Evolutionary conservation across 768 basidiomycete species (phyloP).

Genomic region (Hirschioporus abietinus): DNA sequence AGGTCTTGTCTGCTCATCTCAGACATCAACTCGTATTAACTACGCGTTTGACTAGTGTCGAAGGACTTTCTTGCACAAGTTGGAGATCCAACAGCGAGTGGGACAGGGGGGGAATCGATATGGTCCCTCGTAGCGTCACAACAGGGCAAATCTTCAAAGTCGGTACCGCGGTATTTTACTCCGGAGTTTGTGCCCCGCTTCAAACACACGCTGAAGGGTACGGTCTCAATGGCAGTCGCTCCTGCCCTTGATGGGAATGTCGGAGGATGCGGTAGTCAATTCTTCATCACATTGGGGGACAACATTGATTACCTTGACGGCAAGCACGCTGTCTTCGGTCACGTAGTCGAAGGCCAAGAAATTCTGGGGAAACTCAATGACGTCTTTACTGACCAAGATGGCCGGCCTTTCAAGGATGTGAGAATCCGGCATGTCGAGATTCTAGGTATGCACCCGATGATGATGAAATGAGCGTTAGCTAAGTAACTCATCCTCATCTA

Average conservation of each 20-base stretch:
- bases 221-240: constrained; percentile 96
- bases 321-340: constrained; percentile 90
- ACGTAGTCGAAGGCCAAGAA: constrained; percentile 91
- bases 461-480: neutral
- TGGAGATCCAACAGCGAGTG: constrained; percentile 95
- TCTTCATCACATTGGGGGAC: constrained; percentile 91
- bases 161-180: constrained; percentile 73
- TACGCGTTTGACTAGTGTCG: constrained; percentile 54
- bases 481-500: constrained; percentile 5
- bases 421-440: constrained; percentile 94
- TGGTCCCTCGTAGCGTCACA: constrained; percentile 68
- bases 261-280: constrained; percentile 91
- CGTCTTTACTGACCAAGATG: constrained; percentile 81
- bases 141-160: constrained; percentile 19
- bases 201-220: constrained; percentile 82
- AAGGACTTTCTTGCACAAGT: constrained; percentile 96
- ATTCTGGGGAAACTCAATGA: constrained; percentile 92
- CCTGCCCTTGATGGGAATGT: constrained; percentile 62
- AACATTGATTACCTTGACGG: constrained; percentile 95
- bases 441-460: constrained; percentile 54
- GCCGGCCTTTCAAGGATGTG: constrained; percentile 89
- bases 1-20: constrained; percentile 21
- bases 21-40: constrained; percentile 5
- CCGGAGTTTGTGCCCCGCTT: constrained; percentile 77
- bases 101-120: constrained; percentile 88